Base-by-base conservation (phyloP, 345 rosid genomes). In the Physaria fendleri region DNA sequence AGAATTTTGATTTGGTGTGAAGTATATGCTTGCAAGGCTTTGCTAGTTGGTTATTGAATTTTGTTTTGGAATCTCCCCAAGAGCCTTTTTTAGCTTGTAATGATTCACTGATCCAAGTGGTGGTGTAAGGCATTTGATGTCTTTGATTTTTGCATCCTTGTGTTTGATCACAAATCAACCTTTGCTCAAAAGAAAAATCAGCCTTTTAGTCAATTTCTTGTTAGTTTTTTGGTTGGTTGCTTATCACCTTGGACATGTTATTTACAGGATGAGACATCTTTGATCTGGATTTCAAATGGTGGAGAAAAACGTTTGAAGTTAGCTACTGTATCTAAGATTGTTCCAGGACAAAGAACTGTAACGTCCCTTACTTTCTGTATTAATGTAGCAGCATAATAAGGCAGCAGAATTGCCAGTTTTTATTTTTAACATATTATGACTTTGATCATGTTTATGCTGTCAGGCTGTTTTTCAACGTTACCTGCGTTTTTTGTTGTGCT, bases 291-390 rank as follows among this genome's bases (percentile, higher is more conserved):
- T 69, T 86, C 96, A 27, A 81, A 81, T 70, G 79, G 79, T 25
- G 91, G 84, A 10, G 98, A 86, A 71, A 82, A 84, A 71, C 82
- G 82, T 64, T 78, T 92, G 82, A 92, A 88, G 80, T 74, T 92
- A 74, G 74, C 95, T 4, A 75, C 82, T 54, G 81, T 88, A 47
- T 81, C 90, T 63, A 86, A 74, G 76, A 82, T 92, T 65, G 77
- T 92, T 75, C 96, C 96, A 54, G 95, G 98, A 68, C 98, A 92
- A 75, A 74, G 93, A 92, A 92, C 95, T 75, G 98, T 92, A 76
- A 81, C 76, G 59, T 82, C 71, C 51, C 68, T 50, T 48, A 18
- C 35, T 64, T 23, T 71, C 46, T 46, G 30, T 48, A 74, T 37
- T 15, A 25, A 40, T 40, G 3, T 23, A 27, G 67, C 30, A 62